Conservation (phyloP, 306 rosid genomes). For the Urtica urens region DNA sequence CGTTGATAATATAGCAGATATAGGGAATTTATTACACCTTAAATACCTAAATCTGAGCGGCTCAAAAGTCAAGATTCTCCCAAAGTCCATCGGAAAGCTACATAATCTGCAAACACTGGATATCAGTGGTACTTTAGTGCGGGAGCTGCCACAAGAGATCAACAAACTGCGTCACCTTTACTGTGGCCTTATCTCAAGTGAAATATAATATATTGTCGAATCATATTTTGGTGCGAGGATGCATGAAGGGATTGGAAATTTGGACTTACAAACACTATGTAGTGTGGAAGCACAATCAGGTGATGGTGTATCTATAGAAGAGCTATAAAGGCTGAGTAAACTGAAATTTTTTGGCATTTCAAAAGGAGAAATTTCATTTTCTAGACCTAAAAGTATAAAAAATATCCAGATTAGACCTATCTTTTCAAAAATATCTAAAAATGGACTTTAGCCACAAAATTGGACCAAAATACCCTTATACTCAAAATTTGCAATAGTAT, state of each 20-base stretch:
- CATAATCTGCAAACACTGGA: constrained; percentile 5
- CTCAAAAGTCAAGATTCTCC: not conserved
- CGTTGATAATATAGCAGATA: not conserved
- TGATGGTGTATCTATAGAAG: not conserved
- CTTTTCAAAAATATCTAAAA: no score
- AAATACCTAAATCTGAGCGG: not conserved
- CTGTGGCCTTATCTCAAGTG: not conserved
- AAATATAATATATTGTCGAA: not conserved
- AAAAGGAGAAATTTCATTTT: not conserved
- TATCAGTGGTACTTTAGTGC: not conserved
- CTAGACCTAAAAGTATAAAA: no score
- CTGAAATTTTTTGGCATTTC: not conserved
- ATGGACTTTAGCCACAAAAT: no score
- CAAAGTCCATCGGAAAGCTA: constrained; percentile 4
- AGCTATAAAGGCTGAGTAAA: not conserved
- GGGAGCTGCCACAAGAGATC: not conserved
- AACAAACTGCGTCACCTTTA: not conserved
- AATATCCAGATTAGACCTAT: no score
- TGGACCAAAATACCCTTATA: no score
- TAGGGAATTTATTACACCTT: constrained; percentile 2
- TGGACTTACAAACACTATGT: not conserved
- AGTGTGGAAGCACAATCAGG: not conserved
- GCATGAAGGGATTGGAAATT: not conserved
- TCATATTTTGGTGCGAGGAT: not conserved
- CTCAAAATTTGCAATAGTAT: no score